These are phyloP conservation scores for Physcomitrium patens DNA, from an alignment of 225 moss, liverwort and hornwort species.

Conservation along the genomic window DNA sequence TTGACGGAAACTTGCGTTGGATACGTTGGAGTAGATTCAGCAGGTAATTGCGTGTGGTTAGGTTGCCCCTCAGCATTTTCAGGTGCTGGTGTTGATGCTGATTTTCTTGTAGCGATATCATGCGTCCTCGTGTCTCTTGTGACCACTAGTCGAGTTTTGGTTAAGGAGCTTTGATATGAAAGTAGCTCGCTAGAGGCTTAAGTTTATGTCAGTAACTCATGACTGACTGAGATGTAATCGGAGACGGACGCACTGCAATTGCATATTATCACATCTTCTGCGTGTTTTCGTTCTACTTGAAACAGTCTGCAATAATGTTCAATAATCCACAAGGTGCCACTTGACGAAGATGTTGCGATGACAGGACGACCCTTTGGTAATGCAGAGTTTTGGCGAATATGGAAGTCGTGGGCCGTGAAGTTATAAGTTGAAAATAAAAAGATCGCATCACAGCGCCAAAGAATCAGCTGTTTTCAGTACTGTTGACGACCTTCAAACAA, in stretches of 20 bases:
- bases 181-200: background rate
- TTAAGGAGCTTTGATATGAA: background rate
- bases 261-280: slow-evolving; percentile 2
- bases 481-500: too few relatives aligned
- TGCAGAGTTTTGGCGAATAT: slow-evolving; percentile 12
- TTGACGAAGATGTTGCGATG: slow-evolving; percentile 10
- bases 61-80: slow-evolving; percentile 25
- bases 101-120: slow-evolving; percentile 22
- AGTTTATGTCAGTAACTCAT: slow-evolving; percentile 12
- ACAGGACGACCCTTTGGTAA: background rate
- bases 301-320: background rate
- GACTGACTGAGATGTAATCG: slow-evolving; percentile 2
- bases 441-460: background rate
- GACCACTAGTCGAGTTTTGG: slow-evolving; percentile 1
- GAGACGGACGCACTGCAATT: background rate
- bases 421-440: background rate
- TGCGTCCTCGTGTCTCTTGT: slow-evolving; percentile 1
- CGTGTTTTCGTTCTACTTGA: background rate
- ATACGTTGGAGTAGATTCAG: slow-evolving; percentile 19
- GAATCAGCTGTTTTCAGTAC: background rate
- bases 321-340: background rate
- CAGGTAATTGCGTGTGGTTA: slow-evolving; percentile 27
- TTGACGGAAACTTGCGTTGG: slow-evolving; percentile 4
- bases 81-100: slow-evolving; percentile 1
- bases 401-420: slow-evolving; percentile 19